Evolutionary conservation across 2,329 filamentous ascomycete genomes (phyloP).

Genomic region (Pyrenophora seminiperda): DNA sequence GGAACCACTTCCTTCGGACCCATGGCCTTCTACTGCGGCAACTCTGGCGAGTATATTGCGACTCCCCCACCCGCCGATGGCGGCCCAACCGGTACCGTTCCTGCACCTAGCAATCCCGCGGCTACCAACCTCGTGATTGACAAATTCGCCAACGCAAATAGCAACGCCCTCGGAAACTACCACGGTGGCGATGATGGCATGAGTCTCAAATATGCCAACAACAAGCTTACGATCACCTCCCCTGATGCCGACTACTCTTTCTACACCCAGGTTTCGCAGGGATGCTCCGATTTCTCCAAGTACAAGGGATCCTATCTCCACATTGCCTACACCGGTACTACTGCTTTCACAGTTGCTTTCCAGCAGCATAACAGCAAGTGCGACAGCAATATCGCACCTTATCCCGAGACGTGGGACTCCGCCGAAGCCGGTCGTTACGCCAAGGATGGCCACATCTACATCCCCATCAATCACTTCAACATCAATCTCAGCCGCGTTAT

Average conservation of each 20-base stretch:
- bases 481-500: constrained; percentile 62
- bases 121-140: constrained; percentile 62
- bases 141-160: constrained; percentile 58
- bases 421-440: constrained; percentile 67
- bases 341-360: constrained; percentile 66
- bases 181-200: constrained; percentile 69
- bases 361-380: constrained; percentile 70
- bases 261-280: constrained; percentile 62
- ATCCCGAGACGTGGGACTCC: constrained; percentile 70
- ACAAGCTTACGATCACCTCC: constrained; percentile 61
- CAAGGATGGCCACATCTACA: constrained; percentile 63
- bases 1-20: constrained; percentile 60
- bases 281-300: constrained; percentile 61
- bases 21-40: constrained; percentile 64
- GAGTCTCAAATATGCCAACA: constrained; percentile 57
- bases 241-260: constrained; percentile 66
- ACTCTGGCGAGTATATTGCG: constrained; percentile 57
- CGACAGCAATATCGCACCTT: constrained; percentile 61
- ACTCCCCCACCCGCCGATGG: constrained; percentile 49
- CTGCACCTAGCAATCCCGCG: constrained; percentile 57
- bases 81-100: constrained; percentile 55
- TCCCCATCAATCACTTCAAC: constrained; percentile 69
- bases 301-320: constrained; percentile 67
- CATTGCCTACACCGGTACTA: constrained; percentile 66
- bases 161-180: constrained; percentile 67